Evolutionary conservation across 352 stramenopile genomes (phyloP).

Genomic region (Phytophthora melonis): DNA sequence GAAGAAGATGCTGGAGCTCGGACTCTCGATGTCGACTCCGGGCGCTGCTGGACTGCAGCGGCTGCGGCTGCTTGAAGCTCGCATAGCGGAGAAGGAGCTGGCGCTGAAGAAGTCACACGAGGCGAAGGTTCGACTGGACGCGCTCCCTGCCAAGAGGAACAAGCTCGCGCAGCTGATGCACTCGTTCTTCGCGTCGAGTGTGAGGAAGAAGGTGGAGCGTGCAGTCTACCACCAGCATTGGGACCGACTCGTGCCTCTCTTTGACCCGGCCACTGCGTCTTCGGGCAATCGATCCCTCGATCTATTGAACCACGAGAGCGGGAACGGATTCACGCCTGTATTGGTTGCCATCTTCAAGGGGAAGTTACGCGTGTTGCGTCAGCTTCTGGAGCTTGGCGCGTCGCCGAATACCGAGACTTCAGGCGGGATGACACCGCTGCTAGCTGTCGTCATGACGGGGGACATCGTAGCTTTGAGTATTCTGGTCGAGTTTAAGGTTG

Average conservation of each 20-base stretch:
- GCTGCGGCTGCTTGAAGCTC: conserved; percentile 40
- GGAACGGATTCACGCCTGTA: conserved; percentile 62
- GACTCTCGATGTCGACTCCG: conserved; percentile 44
- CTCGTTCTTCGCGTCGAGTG: conserved; percentile 39
- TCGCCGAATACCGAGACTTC: conserved; percentile 54
- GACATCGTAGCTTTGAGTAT: conserved; percentile 59
- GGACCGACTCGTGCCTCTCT: conserved; percentile 48
- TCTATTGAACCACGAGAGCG: conserved; percentile 63
- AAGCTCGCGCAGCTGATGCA: conserved; percentile 45
- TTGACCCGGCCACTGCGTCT: conserved; percentile 35
- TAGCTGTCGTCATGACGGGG: conserved; percentile 55
- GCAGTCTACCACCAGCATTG: conserved; percentile 54
- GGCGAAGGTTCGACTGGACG: conserved; percentile 55
- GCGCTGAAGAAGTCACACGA: conserved; percentile 29
- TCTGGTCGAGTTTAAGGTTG: conserved; percentile 54
- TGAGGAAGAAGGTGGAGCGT: conserved; percentile 56
- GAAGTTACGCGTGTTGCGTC: conserved; percentile 47
- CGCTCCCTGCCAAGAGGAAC: conserved; percentile 43
- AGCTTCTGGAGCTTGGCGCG: conserved; percentile 59
- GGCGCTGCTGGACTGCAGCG: conserved; percentile 40
- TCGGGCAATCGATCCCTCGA: conserved; percentile 18
- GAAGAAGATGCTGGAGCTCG: conserved; percentile 41
- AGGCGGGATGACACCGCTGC: conserved; percentile 59
- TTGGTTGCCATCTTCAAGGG: conserved; percentile 55
- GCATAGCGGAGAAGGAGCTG: conserved; percentile 49